Conservation (phyloP, 2,329 filamentous ascomycete species). For the Biscogniauxia marginata region DNA sequence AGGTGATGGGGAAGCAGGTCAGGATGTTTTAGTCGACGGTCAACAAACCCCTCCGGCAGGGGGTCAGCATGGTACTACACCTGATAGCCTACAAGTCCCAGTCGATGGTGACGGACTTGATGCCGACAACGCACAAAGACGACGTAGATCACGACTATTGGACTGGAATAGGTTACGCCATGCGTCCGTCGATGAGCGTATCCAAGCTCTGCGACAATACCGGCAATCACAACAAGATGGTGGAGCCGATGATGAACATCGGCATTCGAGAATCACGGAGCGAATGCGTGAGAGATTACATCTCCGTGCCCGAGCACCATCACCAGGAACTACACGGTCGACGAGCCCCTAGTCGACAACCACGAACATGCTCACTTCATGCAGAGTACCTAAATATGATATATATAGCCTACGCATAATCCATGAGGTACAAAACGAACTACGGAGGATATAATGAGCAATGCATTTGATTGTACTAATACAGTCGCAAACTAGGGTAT, state of each 20-base stretch:
- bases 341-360: slow-evolving; percentile 4
- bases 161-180: slow-evolving; percentile 58
- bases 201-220: slow-evolving; percentile 55
- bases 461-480: not conserved
- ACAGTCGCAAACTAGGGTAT: not conserved
- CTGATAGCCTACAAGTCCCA: not conserved
- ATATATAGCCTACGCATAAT: not conserved
- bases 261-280: slow-evolving; percentile 45
- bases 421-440: not conserved
- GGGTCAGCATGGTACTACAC: not conserved
- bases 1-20: slow-evolving; percentile 11
- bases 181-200: slow-evolving; percentile 61
- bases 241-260: slow-evolving; percentile 36
- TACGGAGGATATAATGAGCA: not conserved
- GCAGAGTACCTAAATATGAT: slow-evolving; percentile 5
- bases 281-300: slow-evolving; percentile 54
- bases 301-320: slow-evolving; percentile 48
- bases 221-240: slow-evolving; percentile 40
- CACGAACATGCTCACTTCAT: not conserved
- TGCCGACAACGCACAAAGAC: slow-evolving; percentile 35
- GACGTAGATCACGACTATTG: slow-evolving; percentile 51
- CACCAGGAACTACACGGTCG: slow-evolving; percentile 9
- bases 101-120: slow-evolving; percentile 36
- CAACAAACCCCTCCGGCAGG: not conserved
- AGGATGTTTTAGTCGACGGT: slow-evolving; percentile 33